Evolutionary conservation across 768 basidiomycete genomes (phyloP), one percentile per base, ranked within the genome.

Genomic region (Termitomyces heimii): DNA sequence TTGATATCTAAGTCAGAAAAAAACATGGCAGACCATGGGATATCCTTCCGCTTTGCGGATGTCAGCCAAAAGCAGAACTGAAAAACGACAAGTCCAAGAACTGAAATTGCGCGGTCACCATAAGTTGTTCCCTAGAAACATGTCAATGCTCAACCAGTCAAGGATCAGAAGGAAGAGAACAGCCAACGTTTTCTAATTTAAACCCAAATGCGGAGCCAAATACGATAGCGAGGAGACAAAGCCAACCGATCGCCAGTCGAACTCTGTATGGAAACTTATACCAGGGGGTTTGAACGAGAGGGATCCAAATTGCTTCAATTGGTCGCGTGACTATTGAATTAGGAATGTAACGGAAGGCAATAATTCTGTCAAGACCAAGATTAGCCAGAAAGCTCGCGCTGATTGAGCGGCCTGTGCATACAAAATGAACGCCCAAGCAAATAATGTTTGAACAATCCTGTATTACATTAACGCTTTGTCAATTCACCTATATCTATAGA

Each of bases 181-280:
- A 43, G 60, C 24, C n/a, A 5, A 88, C 89, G 49, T 67, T 71
- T 47, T 78, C 69, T 29, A 88, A 78, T 26, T 76, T 72, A 73
- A 92, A 89, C 10, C 92, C 92, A 68, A 92, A 95, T 0, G 91
- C 92, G 20, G 89, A 92, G 31, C 92, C 93, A 57, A 95, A 88
- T 47, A 93, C 75, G 56, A 93, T 83, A 16, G 67, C 91, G 47
- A 94, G 66, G 42, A 95, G 82, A 58, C 82, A 83, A 24, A 90
- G 67, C 89, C 89, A 92, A 50, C 93, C 92, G 37, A 88, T 66
- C 7, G 77, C 66, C 43, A 91, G 75, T 18, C 91, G 79, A 54
- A 77, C 62, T 28, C 64, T 66, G 54, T 81, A 79, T 12, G 82
- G 73, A 24, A 82, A 63, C 42, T 65, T 76, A 70, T 83, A 86